These are phyloP conservation scores for Canavalia ensiformis DNA, from an alignment of 306 rosid species.

Conservation along the genomic window DNA sequence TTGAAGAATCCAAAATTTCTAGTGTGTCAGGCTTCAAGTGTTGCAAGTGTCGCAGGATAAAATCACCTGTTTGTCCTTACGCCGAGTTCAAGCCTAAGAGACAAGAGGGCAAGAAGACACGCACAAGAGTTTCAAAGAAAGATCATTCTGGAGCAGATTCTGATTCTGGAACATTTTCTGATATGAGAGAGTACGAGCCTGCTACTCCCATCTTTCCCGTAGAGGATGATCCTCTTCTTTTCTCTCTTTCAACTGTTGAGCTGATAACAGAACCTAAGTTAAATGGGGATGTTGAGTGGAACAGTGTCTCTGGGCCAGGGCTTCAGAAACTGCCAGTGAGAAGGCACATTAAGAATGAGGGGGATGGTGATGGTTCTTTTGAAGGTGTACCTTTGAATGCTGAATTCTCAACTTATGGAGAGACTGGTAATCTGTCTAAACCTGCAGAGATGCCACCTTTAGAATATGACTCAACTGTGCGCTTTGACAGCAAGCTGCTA, in stretches of 20 bases:
- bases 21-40: slow-evolving; percentile 87
- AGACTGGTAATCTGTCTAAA: slow-evolving; percentile 45
- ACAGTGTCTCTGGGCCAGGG: slow-evolving; percentile 59
- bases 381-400: slow-evolving; percentile 50
- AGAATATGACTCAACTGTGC: slow-evolving; percentile 58
- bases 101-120: slow-evolving; percentile 60
- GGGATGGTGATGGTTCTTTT: slow-evolving; percentile 63
- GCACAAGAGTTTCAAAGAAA: slow-evolving; percentile 56
- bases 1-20: slow-evolving; percentile 78
- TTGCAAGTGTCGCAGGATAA: slow-evolving; percentile 95
- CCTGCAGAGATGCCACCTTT: slow-evolving; percentile 52
- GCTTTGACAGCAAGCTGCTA: slow-evolving; percentile 51
- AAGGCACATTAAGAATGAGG: slow-evolving; percentile 79
- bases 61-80: slow-evolving; percentile 89
- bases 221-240: slow-evolving; percentile 79
- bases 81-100: slow-evolving; percentile 53
- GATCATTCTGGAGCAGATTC: slow-evolving; percentile 63
- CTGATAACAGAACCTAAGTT: slow-evolving; percentile 64
- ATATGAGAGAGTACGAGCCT: slow-evolving; percentile 63
- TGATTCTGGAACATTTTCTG: slow-evolving; percentile 61
- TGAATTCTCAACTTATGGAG: slow-evolving; percentile 51
- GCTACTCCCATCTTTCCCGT: slow-evolving; percentile 65
- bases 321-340: slow-evolving; percentile 85
- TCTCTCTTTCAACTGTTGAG: slow-evolving; percentile 74
- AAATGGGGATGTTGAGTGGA: slow-evolving; percentile 71